Percentiles rank a stretch among this genome's conserved stretches.
Evolutionary conservation across 2,329 filamentous ascomycete genomes (phyloP).

Genomic region (Fusarium buharicum): DNA sequence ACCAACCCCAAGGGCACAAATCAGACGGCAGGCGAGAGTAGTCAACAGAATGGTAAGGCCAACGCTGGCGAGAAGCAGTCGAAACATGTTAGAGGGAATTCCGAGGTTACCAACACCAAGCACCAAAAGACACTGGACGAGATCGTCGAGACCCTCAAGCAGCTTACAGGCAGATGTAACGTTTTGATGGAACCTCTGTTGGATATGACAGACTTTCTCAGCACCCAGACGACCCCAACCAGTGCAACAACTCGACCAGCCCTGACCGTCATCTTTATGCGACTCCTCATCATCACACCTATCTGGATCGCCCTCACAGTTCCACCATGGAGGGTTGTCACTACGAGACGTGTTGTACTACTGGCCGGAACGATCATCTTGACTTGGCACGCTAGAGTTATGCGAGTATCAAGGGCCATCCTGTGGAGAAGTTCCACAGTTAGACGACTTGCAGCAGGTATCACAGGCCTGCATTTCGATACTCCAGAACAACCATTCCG

Average conservation of each 20-base stretch:
- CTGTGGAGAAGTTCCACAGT: slow-evolving; percentile 88
- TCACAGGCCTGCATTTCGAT: slow-evolving; percentile 84
- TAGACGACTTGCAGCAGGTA: slow-evolving; percentile 72
- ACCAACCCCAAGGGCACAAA: slow-evolving; percentile 32
- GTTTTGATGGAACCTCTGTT: slow-evolving; percentile 89
- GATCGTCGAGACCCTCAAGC: slow-evolving; percentile 91
- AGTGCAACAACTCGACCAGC: slow-evolving; percentile 91
- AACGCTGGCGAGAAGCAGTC: slow-evolving; percentile 44
- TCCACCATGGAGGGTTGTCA: slow-evolving; percentile 85
- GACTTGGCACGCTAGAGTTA: slow-evolving; percentile 91
- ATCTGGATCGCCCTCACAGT: slow-evolving; percentile 87
- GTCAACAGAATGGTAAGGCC: slow-evolving; percentile 44
- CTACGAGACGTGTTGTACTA: slow-evolving; percentile 84
- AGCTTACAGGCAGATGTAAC: slow-evolving; percentile 92
- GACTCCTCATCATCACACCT: slow-evolving; percentile 87
- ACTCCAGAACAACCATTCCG: slow-evolving; percentile 53
- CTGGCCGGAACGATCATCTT: slow-evolving; percentile 85
- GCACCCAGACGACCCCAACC: slow-evolving; percentile 88
- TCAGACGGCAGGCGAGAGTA: slow-evolving; percentile 27
- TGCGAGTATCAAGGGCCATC: slow-evolving; percentile 84
- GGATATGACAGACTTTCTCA: slow-evolving; percentile 90
- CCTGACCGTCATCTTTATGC: slow-evolving; percentile 87
- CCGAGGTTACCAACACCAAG: slow-evolving; percentile 72
- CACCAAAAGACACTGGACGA: slow-evolving; percentile 97
- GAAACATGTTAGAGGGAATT: slow-evolving; percentile 58